Percentiles rank a stretch among this genome's conserved stretches.
Conservation (phyloP, 441 rosid genomes). For the Erodium trifolium region DNA sequence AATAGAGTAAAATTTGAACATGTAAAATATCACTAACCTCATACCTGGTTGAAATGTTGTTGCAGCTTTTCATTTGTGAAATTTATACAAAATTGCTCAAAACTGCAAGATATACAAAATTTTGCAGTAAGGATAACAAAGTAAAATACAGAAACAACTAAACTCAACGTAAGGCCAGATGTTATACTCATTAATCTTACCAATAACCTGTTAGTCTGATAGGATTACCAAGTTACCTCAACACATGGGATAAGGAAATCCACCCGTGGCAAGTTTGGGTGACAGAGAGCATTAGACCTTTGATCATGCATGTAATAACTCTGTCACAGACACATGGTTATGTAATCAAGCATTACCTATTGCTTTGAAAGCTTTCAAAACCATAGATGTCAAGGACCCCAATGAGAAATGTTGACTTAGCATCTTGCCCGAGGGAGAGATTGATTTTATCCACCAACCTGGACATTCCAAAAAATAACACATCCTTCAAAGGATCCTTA, state of each 20-base stretch:
- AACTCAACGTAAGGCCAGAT: background rate
- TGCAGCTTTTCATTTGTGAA: conserved; percentile 98
- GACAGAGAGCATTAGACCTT: background rate
- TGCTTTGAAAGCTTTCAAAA: conserved; percentile 88
- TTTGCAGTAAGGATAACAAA: conserved; percentile 5
- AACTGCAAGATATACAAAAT: conserved; percentile 38
- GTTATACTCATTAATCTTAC: conserved; percentile 1
- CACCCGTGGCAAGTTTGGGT: background rate
- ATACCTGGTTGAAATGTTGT: conserved; percentile 96
- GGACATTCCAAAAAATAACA: conserved; percentile 21
- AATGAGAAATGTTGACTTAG: conserved; percentile 56
- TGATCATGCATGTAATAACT: background rate
- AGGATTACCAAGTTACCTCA: background rate
- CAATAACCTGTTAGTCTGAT: background rate
- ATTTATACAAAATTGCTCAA: conserved; percentile 96
- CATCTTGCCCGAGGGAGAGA: conserved; percentile 72
- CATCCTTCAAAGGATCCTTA: conserved; percentile 10
- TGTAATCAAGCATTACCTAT: conserved; percentile 40
- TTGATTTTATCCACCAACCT: conserved; percentile 81
- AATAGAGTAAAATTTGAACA: conserved; percentile 6
- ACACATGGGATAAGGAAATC: background rate
- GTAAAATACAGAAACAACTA: background rate
- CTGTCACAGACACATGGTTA: background rate
- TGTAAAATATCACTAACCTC: conserved; percentile 14
- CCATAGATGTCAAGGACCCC: conserved; percentile 90